A percentile compares a stretch with the other conserved stretches of the same genome.
phyloP scores from a whole-genome alignment of 495 filamentous ascomycete genomes.

The Tuber umbilicatum region DNA sequence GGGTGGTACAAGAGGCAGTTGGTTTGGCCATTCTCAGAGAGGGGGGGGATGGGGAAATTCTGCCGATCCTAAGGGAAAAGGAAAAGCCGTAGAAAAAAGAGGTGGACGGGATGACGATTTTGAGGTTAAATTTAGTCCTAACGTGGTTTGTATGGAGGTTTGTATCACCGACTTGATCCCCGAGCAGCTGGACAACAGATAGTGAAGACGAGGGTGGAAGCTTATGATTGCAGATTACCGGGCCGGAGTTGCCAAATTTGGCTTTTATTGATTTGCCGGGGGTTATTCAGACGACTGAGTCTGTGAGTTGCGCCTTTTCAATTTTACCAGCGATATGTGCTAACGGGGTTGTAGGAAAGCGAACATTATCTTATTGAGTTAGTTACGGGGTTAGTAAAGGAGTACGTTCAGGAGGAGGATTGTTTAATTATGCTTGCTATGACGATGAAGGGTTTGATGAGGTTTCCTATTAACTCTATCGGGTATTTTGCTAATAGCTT shows the following conservation, averaged over 20 bases:
- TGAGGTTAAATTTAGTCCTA: slow-evolving; percentile 43
- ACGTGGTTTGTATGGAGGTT: slow-evolving; percentile 43
- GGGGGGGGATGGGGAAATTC: slow-evolving; percentile 5
- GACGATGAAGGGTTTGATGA: slow-evolving; percentile 39
- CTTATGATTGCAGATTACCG: slow-evolving; percentile 33
- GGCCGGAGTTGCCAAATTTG: slow-evolving; percentile 42
- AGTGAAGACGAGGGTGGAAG: background rate
- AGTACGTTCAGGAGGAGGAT: slow-evolving; percentile 39
- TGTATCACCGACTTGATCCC: background rate
- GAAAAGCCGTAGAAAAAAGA: background rate
- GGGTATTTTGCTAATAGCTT: background rate
- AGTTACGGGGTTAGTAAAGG: slow-evolving; percentile 35
- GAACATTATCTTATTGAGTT: slow-evolving; percentile 41
- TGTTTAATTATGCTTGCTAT: slow-evolving; percentile 42
- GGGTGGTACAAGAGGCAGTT: background rate
- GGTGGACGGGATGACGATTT: slow-evolving; percentile 29
- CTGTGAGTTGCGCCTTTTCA: slow-evolving; percentile 21
- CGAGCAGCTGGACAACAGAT: background rate
- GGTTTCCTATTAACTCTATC: slow-evolving; percentile 6
- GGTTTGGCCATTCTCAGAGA: slow-evolving; percentile 1
- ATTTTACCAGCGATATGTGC: background rate
- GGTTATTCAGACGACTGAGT: slow-evolving; percentile 42
- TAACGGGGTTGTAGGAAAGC: slow-evolving; percentile 25
- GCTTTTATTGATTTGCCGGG: slow-evolving; percentile 43
- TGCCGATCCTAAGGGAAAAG: background rate